Evolutionary conservation across 345 rosid genomes (phyloP).

Genomic region (Melaleuca alternifolia): DNA sequence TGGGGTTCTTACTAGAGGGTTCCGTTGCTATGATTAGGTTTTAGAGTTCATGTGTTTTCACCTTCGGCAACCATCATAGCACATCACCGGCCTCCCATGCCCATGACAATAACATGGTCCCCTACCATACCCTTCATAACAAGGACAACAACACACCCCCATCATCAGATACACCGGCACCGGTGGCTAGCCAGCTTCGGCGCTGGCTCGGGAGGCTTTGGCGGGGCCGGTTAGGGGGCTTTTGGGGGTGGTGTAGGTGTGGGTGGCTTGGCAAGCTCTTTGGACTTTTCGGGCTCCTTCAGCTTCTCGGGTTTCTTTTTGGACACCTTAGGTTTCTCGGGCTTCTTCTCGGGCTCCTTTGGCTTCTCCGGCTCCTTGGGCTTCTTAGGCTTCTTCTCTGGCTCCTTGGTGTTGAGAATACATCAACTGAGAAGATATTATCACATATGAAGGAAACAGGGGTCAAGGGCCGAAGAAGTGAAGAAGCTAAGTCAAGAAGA

Average conservation of each 20-base stretch:
- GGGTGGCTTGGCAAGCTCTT: too few relatives aligned
- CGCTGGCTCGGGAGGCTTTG: rapidly evolving
- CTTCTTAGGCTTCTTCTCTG: not conserved
- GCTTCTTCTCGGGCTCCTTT: not conserved
- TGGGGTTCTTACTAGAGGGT: not conserved
- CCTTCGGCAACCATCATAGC: conserved; percentile 18
- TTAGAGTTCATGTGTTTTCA: not conserved
- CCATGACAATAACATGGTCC: not conserved
- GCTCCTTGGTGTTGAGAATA: too few relatives aligned
- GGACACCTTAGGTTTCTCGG: not conserved
- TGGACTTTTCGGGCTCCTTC: conserved; percentile 1
- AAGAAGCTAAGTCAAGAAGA: too few relatives aligned
- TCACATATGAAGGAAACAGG: too few relatives aligned
- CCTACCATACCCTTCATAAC: not conserved
- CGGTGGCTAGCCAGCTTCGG: not conserved
- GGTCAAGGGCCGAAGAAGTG: too few relatives aligned
- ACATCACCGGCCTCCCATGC: not conserved
- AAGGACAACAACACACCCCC: not conserved
- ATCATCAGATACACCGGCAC: not conserved
- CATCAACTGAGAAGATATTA: too few relatives aligned
- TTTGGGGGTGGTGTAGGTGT: too few relatives aligned
- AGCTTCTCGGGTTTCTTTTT: not conserved
- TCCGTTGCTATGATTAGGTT: not conserved
- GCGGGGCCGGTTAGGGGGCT: not conserved
- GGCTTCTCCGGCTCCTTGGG: conserved; percentile 17